Base-by-base conservation (phyloP, 805 yeast genomes). In the Diddensiella transvaalensis region DNA sequence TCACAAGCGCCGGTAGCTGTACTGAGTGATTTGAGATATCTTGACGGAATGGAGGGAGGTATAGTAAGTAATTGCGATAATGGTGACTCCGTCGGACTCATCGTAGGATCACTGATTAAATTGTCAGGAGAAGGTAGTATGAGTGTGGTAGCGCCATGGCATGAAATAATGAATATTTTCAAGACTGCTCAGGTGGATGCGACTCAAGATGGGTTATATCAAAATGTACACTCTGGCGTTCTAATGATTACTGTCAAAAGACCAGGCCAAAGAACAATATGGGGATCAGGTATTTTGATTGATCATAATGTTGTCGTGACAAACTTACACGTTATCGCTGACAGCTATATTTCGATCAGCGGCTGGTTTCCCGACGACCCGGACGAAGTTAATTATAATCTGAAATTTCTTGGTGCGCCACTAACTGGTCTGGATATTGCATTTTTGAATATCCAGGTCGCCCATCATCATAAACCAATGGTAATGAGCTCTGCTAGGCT, bases 31-130 rank as follows among this genome's bases (percentile, higher is more conserved):
- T 49, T 61, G 6, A 46, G 69, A 19, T 67, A 47, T 43, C 53
- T 67, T 3, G 70, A 65, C 13, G 67, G 69, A 10, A 67, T 67
- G 71, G 64, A 64, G 19, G 70, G 70, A 10, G 70, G 65, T 11
- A 26, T 56, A 3, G 63, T 54, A 4, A 22, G 26, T 37, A 2
- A 44, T 42, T 18, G 26, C 33, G 8, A 22, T 24, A 2, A 35
- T 13, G 11, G 22, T 40, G 11, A 36, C 26, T 8, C 13, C 21
- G 40, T 62, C 4, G 70, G 70, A 2, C 41, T 66, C 24, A 59
- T 64, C 1, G 59, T 52, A 4, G 68, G 70, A 5, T 22, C 47
- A 3, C 44, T 64, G 38, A 42, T 45, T 22, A 63, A 65, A 48
- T 13, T 36, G 3, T 49, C 52, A 15, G 68, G 69, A 22, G 67